Evolutionary conservation across 805 yeast species (phyloP).

Genomic region (Kodamaea hsintzibuensis): DNA sequence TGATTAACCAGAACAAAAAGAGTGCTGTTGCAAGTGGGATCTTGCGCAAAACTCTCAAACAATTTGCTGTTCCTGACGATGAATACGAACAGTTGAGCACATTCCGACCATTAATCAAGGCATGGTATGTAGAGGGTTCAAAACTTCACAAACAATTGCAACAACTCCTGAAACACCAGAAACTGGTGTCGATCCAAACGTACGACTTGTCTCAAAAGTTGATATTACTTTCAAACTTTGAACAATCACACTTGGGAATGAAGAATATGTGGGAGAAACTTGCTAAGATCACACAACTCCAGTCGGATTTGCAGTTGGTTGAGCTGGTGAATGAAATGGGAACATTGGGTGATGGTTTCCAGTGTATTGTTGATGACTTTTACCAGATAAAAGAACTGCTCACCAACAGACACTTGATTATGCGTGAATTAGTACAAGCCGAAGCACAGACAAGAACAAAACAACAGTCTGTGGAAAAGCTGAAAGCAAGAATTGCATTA

Average conservation of each 20-base stretch:
- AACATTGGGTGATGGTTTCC: slow-evolving; percentile 72
- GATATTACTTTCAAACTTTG: slow-evolving; percentile 41
- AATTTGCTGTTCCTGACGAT: slow-evolving; percentile 88
- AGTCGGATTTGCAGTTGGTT: slow-evolving; percentile 76
- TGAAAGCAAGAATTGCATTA: slow-evolving; percentile 70
- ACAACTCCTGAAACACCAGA: slow-evolving; percentile 56
- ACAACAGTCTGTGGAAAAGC: slow-evolving; percentile 69
- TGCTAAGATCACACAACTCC: slow-evolving; percentile 62
- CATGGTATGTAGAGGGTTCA: slow-evolving; percentile 60
- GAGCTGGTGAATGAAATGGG: slow-evolving; percentile 74
- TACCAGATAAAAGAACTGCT: slow-evolving; percentile 88
- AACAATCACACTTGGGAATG: slow-evolving; percentile 65
- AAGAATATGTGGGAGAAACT: slow-evolving; percentile 74
- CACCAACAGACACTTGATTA: slow-evolving; percentile 86
- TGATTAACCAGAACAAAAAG: slow-evolving; percentile 57
- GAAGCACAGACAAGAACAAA: slow-evolving; percentile 70
- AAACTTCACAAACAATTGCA: slow-evolving; percentile 56
- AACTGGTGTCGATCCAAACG: slow-evolving; percentile 47
- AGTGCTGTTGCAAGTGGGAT: slow-evolving; percentile 77
- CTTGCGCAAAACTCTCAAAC: slow-evolving; percentile 86
- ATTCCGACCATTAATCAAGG: slow-evolving; percentile 84
- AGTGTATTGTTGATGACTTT: slow-evolving; percentile 66
- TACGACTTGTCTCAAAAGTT: slow-evolving; percentile 50
- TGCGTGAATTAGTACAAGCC: slow-evolving; percentile 84
- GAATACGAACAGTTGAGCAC: slow-evolving; percentile 77